Percentiles rank a stretch among this genome's conserved stretches.
phyloP scores from a whole-genome alignment of 352 stramenopile species.

The Pythium grandisporangium region DNA sequence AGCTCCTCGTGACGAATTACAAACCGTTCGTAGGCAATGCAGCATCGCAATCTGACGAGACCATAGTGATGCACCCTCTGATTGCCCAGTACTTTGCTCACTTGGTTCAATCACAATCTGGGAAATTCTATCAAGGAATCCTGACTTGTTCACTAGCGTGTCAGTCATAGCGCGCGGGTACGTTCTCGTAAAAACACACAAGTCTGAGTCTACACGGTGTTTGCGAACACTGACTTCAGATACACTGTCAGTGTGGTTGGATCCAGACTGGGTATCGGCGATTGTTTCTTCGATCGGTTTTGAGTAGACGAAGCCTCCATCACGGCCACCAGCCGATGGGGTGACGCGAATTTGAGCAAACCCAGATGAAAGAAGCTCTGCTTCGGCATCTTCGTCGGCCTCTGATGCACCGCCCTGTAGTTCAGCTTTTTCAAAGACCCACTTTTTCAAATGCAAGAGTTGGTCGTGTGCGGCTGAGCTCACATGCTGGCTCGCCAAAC shows the following conservation, averaged over 20 bases:
- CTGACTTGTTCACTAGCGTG: too few species aligned
- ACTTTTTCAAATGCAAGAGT: too few species aligned
- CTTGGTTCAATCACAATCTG: conserved; percentile 9
- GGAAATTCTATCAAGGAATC: conserved; percentile 3
- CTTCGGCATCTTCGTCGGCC: background rate
- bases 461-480: too few species aligned
- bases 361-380: background rate
- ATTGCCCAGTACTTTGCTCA: too few species aligned
- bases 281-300: too few species aligned
- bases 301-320: too few species aligned
- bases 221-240: too few species aligned
- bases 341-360: background rate
- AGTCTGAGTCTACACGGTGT: conserved; percentile 8
- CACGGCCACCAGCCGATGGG: too few species aligned
- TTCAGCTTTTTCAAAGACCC: background rate
- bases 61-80: conserved; percentile 21
- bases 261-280: too few species aligned
- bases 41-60: conserved; percentile 31
- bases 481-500: too few species aligned
- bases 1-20: conserved; percentile 28
- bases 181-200: background rate
- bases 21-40: conserved; percentile 30
- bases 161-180: conserved; percentile 4
- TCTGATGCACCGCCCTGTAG: background rate
- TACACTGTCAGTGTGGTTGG: too few species aligned